phyloP scores from a whole-genome alignment of 2,329 filamentous ascomycete genomes.

The Aspergillus neoniger region DNA sequence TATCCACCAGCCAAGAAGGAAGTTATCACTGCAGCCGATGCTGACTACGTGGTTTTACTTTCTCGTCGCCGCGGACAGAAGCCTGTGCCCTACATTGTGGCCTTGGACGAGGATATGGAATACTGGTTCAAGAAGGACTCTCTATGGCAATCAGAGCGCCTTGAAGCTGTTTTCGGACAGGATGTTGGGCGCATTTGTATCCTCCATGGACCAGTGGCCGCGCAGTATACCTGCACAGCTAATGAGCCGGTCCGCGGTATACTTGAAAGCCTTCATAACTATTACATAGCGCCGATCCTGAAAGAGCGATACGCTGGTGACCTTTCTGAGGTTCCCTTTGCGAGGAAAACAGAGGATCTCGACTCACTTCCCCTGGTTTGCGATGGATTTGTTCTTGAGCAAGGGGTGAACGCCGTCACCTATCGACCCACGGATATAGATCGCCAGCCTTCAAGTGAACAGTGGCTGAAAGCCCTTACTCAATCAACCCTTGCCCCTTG shows the following conservation, averaged over 20 bases:
- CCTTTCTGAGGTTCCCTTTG: no score
- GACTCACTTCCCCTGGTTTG: no score
- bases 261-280: no score
- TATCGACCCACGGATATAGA: no score
- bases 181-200: constrained; percentile 2
- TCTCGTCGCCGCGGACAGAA: background rate
- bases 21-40: background rate
- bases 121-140: constrained; percentile 13
- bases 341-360: no score
- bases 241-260: background rate
- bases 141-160: constrained; percentile 7
- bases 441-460: no score
- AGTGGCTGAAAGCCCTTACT: no score
- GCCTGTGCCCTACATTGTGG: constrained; percentile 1
- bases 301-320: no score
- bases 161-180: background rate
- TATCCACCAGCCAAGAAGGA: background rate
- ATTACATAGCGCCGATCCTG: background rate
- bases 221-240: background rate
- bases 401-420: no score
- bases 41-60: background rate
- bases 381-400: no score
- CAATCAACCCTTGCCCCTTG: no score
- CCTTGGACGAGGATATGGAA: background rate
- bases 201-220: constrained; percentile 4